A percentile compares a stretch with the other conserved stretches of the same genome.
These are phyloP conservation scores for Asterochloris erici DNA, from an alignment of 139 green algal genomes.

Conservation along the genomic window DNA sequence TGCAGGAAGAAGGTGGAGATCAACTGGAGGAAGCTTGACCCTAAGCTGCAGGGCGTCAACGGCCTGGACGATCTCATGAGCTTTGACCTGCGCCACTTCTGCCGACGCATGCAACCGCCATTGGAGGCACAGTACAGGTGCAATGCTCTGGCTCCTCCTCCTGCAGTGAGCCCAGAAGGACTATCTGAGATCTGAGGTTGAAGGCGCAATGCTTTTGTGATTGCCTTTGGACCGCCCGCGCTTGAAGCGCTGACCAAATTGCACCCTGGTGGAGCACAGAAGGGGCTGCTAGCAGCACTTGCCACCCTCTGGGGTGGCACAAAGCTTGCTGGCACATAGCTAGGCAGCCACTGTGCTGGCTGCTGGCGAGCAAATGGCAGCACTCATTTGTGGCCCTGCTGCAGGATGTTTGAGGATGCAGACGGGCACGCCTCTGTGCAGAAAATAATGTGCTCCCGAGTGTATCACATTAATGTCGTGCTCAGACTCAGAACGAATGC, in stretches of 20 bases:
- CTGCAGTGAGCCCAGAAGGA: not conserved
- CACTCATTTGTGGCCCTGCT: not conserved
- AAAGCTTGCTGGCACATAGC: too few relatives aligned
- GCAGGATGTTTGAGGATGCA: conserved; percentile 2
- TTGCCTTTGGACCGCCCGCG: too few relatives aligned
- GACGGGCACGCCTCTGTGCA: not conserved
- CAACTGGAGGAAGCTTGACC: not conserved
- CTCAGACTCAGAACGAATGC: conserved; percentile 16
- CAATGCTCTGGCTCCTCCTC: not conserved
- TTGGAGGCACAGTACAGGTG: conserved; percentile 18
- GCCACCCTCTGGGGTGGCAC: too few relatives aligned
- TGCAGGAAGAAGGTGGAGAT: conserved; percentile 18
- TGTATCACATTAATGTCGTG: conserved; percentile 32
- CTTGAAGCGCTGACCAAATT: too few relatives aligned
- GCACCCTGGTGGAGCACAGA: too few relatives aligned
- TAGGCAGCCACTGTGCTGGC: too few relatives aligned
- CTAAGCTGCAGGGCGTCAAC: conserved; percentile 14
- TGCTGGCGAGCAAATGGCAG: too few relatives aligned
- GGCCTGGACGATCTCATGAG: conserved; percentile 31
- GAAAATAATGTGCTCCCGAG: conserved; percentile 20
- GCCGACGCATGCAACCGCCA: conserved; percentile 25
- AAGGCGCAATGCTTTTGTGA: too few relatives aligned
- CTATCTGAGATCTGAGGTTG: too few relatives aligned
- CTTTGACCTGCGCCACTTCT: conserved; percentile 23
- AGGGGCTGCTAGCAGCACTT: too few relatives aligned